phyloP scores from a whole-genome alignment of 768 basidiomycete genomes.

The Tulasnella sp. region DNA sequence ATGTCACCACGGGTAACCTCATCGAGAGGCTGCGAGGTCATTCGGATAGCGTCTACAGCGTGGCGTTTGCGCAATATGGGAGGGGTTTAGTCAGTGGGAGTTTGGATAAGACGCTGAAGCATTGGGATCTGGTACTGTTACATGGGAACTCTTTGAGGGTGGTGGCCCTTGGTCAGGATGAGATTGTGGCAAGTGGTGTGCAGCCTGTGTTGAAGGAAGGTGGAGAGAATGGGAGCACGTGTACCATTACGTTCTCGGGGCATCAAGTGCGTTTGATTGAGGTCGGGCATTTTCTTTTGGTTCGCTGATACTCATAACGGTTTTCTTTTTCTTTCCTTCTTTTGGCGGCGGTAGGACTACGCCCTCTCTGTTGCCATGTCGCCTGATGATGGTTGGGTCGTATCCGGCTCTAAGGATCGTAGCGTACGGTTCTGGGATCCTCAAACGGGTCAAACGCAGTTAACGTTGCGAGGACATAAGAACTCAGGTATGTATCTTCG shows the following conservation, averaged over 20 bases:
- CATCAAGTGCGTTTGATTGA: constrained; percentile 51
- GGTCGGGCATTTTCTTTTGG: background rate
- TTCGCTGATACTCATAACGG: background rate
- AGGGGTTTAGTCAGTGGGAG: constrained; percentile 34
- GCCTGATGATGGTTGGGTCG: constrained; percentile 88
- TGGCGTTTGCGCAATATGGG: constrained; percentile 40
- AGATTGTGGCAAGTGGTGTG: background rate
- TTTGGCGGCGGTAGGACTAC: constrained; percentile 41
- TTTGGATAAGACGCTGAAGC: constrained; percentile 37
- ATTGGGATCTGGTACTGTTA: constrained; percentile 40
- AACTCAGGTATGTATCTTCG: constrained; percentile 31
- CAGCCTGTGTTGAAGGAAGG: constrained; percentile 16
- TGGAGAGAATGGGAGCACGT: constrained; percentile 40
- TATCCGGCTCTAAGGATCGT: constrained; percentile 90
- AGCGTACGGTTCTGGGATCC: constrained; percentile 92
- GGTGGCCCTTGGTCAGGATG: background rate
- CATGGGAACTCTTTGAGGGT: constrained; percentile 12
- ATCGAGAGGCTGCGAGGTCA: constrained; percentile 35
- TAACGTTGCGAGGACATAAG: constrained; percentile 76
- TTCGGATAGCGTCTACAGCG: constrained; percentile 38
- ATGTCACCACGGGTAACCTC: constrained; percentile 33
- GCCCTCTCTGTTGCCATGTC: constrained; percentile 69
- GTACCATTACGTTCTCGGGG: constrained; percentile 75
- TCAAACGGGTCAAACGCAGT: constrained; percentile 56
- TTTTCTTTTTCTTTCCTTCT: background rate